phyloP scores from a whole-genome alignment of 768 basidiomycete species.

The Kwoniella bestiolae region DNA sequence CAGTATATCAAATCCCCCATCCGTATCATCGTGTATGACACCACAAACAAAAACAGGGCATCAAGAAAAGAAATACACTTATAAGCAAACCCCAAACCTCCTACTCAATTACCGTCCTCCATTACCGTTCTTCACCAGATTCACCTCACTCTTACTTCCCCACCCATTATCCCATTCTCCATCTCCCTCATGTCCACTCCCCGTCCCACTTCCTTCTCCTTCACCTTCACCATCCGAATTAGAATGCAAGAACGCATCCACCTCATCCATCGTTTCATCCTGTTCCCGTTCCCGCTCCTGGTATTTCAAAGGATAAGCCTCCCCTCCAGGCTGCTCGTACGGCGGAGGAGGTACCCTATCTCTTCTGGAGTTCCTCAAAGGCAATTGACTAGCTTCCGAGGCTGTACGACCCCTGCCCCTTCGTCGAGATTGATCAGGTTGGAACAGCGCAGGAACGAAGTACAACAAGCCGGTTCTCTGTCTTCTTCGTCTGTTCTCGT shows the following conservation, averaged over 20 bases:
- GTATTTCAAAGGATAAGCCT: constrained; percentile 3
- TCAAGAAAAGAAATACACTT: constrained; percentile 3
- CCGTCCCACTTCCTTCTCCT: constrained; percentile 3
- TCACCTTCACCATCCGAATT: constrained; percentile 20
- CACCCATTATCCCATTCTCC: constrained; percentile 16
- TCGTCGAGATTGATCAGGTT: constrained; percentile 19
- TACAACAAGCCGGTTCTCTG: constrained; percentile 37
- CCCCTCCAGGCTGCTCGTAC: constrained; percentile 31
- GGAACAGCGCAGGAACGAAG: constrained; percentile 46
- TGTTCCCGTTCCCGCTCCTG: neutral
- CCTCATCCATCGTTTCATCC: constrained; percentile 31
- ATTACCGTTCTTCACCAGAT: too few species aligned
- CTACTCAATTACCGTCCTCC: constrained; percentile 11
- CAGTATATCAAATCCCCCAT: neutral
- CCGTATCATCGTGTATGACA: neutral
- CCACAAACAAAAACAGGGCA: neutral
- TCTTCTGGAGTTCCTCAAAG: constrained; percentile 22
- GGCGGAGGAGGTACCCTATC: constrained; percentile 29
- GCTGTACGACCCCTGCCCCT: constrained; percentile 44
- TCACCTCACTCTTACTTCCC: constrained; percentile 14
- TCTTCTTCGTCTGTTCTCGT: constrained; percentile 2
- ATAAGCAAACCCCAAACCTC: neutral
- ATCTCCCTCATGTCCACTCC: constrained; percentile 3
- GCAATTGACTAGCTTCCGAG: constrained; percentile 38
- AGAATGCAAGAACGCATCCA: constrained; percentile 32